These are phyloP conservation scores for Madurella fahalii DNA, from an alignment of 2,329 filamentous ascomycete genomes.

Conservation along the genomic window DNA sequence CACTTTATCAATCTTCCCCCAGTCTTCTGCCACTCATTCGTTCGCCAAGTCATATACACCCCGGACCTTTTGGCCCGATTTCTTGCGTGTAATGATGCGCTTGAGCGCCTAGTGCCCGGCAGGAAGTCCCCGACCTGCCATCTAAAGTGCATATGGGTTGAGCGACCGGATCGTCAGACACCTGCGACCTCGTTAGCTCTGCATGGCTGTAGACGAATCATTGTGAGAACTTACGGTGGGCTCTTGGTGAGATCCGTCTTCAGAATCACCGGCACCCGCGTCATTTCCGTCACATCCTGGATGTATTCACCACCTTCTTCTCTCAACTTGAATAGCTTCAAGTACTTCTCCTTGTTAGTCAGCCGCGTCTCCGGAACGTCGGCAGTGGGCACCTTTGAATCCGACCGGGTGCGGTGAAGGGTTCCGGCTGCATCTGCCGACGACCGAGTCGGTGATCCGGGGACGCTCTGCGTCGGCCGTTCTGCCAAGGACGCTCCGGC, in stretches of 20 bases:
- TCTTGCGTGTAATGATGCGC: background rate
- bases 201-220: background rate
- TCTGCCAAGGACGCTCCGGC: constrained; percentile 85
- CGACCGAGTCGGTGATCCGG: constrained; percentile 80
- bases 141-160: constrained; percentile 67
- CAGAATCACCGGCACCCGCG: constrained; percentile 90
- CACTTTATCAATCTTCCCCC: constrained; percentile 17
- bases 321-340: constrained; percentile 81
- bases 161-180: constrained; percentile 80
- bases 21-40: background rate
- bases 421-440: constrained; percentile 60
- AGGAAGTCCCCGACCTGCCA: background rate
- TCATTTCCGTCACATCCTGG: constrained; percentile 98
- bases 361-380: constrained; percentile 76
- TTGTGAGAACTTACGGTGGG: constrained; percentile 76
- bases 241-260: constrained; percentile 99
- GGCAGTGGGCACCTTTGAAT: constrained; percentile 77
- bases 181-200: constrained; percentile 46
- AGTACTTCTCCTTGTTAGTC: constrained; percentile 93
- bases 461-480: constrained; percentile 91
- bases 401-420: constrained; percentile 85
- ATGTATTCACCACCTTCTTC: constrained; percentile 96
- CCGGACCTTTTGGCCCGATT: background rate
- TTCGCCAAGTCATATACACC: background rate
- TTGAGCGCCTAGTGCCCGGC: background rate